These are phyloP conservation scores for Pseudogymnoascus verrucosus DNA, from an alignment of 2,329 filamentous ascomycete species.

Conservation along the genomic window DNA sequence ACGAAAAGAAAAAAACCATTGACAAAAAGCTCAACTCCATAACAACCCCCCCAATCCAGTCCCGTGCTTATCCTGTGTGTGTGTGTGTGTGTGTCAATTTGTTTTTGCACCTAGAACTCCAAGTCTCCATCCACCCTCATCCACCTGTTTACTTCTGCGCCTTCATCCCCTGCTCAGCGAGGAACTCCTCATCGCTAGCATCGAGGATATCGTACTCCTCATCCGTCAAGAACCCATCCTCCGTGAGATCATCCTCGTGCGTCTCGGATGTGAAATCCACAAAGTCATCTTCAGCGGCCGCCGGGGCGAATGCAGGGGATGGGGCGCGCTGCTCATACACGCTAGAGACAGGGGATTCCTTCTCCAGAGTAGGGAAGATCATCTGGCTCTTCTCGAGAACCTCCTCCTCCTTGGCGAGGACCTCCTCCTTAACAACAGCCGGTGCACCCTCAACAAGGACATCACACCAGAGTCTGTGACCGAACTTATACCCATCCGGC, in stretches of 20 bases:
- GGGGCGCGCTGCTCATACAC: slow-evolving; percentile 53
- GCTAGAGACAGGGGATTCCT: slow-evolving; percentile 79
- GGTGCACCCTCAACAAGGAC: slow-evolving; percentile 54
- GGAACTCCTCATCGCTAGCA: slow-evolving; percentile 81
- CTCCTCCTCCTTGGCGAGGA: slow-evolving; percentile 23
- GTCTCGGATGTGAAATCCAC: slow-evolving; percentile 45
- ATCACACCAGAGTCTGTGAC: slow-evolving; percentile 92
- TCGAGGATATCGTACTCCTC: slow-evolving; percentile 98
- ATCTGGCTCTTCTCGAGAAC: slow-evolving; percentile 52
- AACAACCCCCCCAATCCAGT: neutral
- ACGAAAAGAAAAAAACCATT: neutral
- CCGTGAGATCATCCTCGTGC: slow-evolving; percentile 50
- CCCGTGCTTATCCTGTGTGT: neutral
- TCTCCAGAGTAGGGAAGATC: slow-evolving; percentile 95
- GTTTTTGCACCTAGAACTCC: slow-evolving; percentile 7
- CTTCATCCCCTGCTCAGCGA: slow-evolving; percentile 41
- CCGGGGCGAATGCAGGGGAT: slow-evolving; percentile 31
- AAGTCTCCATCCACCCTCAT: no score
- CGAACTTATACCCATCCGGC: slow-evolving; percentile 72
- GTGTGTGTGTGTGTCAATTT: neutral
- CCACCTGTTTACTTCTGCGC: neutral
- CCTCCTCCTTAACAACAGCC: slow-evolving; percentile 27
- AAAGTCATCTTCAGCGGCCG: slow-evolving; percentile 39
- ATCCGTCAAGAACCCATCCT: slow-evolving; percentile 82
- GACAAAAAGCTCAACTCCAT: neutral